These are phyloP conservation scores for Diaporthe humulicola DNA, from an alignment of 2,329 filamentous ascomycete species.

Conservation along the genomic window DNA sequence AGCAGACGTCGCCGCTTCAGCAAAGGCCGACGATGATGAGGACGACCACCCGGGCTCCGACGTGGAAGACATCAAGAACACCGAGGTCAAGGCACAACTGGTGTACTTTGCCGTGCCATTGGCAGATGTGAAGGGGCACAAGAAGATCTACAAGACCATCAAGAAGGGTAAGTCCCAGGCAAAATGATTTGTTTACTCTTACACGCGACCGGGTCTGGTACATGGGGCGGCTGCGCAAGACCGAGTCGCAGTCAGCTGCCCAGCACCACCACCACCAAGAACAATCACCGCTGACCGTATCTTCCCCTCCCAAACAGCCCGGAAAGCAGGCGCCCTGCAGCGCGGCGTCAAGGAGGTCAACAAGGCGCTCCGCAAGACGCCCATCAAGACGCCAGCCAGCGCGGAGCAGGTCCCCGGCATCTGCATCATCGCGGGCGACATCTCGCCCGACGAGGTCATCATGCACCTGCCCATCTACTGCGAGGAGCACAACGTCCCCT, in stretches of 20 bases:
- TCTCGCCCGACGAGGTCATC: conserved; percentile 98
- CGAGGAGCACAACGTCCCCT: conserved; percentile 97
- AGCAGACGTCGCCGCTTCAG: conserved; percentile 63
- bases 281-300: conserved; percentile 27
- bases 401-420: conserved; percentile 73
- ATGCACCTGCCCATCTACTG: conserved; percentile 97
- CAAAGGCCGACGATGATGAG: conserved; percentile 56
- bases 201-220: no score
- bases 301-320: conserved; percentile 70
- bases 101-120: conserved; percentile 88
- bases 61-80: conserved; percentile 55
- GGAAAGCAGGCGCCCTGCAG: conserved; percentile 95
- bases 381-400: conserved; percentile 74
- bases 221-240: no score
- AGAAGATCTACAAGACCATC: conserved; percentile 75
- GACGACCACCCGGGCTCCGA: conserved; percentile 51
- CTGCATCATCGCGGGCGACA: conserved; percentile 95
- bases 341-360: conserved; percentile 99
- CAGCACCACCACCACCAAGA: not conserved
- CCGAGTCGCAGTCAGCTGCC: not conserved
- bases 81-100: conserved; percentile 62
- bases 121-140: conserved; percentile 81
- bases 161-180: conserved; percentile 67
- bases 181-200: conserved; percentile 31
- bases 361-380: conserved; percentile 96